Evolutionary conservation across 371 early-diverging fungal species (phyloP).

Genomic region (Mucor irregularis): DNA sequence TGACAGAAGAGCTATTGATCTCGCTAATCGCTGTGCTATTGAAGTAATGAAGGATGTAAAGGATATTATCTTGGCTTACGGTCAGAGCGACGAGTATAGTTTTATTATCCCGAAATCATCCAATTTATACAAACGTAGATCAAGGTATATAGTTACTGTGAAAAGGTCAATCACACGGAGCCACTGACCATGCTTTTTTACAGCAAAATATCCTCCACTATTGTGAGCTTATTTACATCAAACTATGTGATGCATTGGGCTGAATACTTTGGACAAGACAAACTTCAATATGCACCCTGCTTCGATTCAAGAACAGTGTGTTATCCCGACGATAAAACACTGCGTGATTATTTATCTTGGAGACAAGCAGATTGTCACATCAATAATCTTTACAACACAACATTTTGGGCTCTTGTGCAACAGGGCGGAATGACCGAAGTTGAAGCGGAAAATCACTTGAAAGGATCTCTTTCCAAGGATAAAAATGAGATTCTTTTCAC

Average conservation of each 20-base stretch:
- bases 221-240: constrained; percentile 86
- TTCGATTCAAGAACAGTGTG: constrained; percentile 91
- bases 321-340: constrained; percentile 79
- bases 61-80: constrained; percentile 89
- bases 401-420: constrained; percentile 91
- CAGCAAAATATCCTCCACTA: constrained; percentile 83
- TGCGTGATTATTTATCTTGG: constrained; percentile 94
- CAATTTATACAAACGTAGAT: constrained; percentile 79
- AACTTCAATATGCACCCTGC: constrained; percentile 78
- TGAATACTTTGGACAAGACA: constrained; percentile 66
- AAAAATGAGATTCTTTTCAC: constrained; percentile 92
- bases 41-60: constrained; percentile 77
- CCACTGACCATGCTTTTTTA: background rate
- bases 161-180: background rate
- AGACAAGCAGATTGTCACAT: constrained; percentile 95
- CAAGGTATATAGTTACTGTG: constrained; percentile 38
- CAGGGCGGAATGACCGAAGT: constrained; percentile 57
- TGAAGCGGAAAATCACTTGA: constrained; percentile 68
- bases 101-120: constrained; percentile 73
- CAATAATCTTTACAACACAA: constrained; percentile 91
- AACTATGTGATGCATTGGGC: constrained; percentile 85
- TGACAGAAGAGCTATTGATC: constrained; percentile 78
- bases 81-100: constrained; percentile 94
- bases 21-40: constrained; percentile 86
- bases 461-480: constrained; percentile 80